Conservation (phyloP, 2,329 filamentous ascomycete species). For the Microdochium bolleyi region DNA sequence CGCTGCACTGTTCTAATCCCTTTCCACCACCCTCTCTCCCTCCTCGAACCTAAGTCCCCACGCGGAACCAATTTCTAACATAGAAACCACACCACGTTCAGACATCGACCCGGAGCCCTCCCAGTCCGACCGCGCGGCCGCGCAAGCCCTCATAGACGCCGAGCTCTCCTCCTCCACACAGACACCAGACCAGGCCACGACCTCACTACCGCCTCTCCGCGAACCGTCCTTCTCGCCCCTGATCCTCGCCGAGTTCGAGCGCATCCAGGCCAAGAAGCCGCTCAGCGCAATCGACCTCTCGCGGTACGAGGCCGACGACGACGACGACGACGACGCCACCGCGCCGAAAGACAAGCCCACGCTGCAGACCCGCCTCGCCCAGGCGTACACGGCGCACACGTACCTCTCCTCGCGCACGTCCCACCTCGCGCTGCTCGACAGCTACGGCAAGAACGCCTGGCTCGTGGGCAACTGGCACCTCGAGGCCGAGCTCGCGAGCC, state of each 20-base stretch:
- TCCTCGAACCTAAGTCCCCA: background rate
- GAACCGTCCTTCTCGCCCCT: slow-evolving; percentile 53
- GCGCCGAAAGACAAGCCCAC: slow-evolving; percentile 8
- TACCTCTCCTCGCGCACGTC: slow-evolving; percentile 43
- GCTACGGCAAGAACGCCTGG: slow-evolving; percentile 85
- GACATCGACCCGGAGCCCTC: slow-evolving; percentile 76
- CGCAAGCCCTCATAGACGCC: slow-evolving; percentile 59
- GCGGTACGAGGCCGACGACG: slow-evolving; percentile 73
- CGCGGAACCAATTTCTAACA: background rate
- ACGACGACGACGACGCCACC: slow-evolving; percentile 29
- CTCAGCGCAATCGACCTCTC: slow-evolving; percentile 62
- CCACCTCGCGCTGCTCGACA: slow-evolving; percentile 66
- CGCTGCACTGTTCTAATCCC: too few species aligned
- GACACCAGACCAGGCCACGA: slow-evolving; percentile 17
- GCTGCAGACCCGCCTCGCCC: slow-evolving; percentile 57
- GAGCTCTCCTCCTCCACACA: slow-evolving; percentile 43
- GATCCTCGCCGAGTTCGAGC: slow-evolving; percentile 60
- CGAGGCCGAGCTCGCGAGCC: slow-evolving; percentile 58
- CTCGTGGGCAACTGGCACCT: slow-evolving; percentile 74
- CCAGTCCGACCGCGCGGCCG: slow-evolving; percentile 51
- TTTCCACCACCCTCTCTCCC: slow-evolving; percentile 7
- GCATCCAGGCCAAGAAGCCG: slow-evolving; percentile 53
- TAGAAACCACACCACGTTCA: slow-evolving; percentile 23
- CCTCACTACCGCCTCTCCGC: slow-evolving; percentile 38
- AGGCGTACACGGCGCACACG: slow-evolving; percentile 38